Percentiles rank a stretch among this genome's conserved stretches.
Conservation (phyloP, 148 eudicot species). For the Silene latifolia region DNA sequence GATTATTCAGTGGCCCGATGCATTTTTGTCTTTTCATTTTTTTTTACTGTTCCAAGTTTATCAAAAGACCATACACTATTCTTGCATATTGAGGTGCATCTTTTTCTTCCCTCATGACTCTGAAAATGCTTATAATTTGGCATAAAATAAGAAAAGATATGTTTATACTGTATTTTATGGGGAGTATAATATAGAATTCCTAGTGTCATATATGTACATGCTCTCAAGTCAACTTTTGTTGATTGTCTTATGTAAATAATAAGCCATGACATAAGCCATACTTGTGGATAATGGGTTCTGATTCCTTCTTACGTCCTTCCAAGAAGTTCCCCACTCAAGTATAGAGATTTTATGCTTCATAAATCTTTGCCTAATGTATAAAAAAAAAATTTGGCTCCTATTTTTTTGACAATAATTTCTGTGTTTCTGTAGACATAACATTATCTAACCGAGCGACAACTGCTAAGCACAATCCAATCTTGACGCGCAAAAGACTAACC, state of each 20-base stretch:
- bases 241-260: slow-evolving; percentile 17
- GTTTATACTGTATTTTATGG: not conserved
- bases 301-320: slow-evolving; percentile 19
- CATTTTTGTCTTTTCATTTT: not conserved
- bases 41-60: not conserved
- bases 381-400: not conserved
- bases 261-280: slow-evolving; percentile 17
- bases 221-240: slow-evolving; percentile 18
- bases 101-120: not conserved
- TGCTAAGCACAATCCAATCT: not conserved
- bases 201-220: slow-evolving; percentile 14
- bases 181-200: not conserved
- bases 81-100: not conserved
- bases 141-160: not conserved
- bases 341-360: slow-evolving; percentile 20
- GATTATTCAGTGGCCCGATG: no score
- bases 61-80: not conserved
- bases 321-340: slow-evolving; percentile 13
- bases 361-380: slow-evolving; percentile 17
- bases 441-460: slow-evolving; percentile 3
- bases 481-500: not conserved
- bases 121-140: not conserved
- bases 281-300: slow-evolving; percentile 17
- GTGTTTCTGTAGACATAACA: not conserved
- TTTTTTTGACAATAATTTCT: not conserved